phyloP scores from a whole-genome alignment of 371 early-diverging fungal genomes.

The Rhizopus delemar region DNA sequence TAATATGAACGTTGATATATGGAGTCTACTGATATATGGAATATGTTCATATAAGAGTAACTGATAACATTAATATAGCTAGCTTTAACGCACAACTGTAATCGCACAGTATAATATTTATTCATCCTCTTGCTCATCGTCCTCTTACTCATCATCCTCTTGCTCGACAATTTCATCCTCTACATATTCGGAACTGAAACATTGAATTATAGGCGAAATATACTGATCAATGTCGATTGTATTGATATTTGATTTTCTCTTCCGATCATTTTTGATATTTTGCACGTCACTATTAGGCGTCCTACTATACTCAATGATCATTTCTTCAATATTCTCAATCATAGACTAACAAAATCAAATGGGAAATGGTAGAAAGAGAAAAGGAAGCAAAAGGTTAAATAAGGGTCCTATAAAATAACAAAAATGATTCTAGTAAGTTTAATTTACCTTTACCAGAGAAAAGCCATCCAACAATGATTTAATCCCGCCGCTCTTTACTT shows the following conservation, averaged over 20 bases:
- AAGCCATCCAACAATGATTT: slow-evolving; percentile 15
- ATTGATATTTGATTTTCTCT: slow-evolving; percentile 2
- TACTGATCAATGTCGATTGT: slow-evolving; percentile 13
- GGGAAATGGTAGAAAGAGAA: slow-evolving; percentile 17
- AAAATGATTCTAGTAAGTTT: too few species aligned
- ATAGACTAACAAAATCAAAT: slow-evolving; percentile 14
- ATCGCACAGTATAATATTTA: slow-evolving; percentile 8
- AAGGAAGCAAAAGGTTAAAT: slow-evolving; percentile 17
- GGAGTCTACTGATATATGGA: too few species aligned
- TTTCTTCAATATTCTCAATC: slow-evolving; percentile 8
- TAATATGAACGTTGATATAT: slow-evolving; percentile 7
- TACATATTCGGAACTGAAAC: slow-evolving; percentile 5
- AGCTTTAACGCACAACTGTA: slow-evolving; percentile 11
- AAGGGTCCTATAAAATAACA: too few species aligned
- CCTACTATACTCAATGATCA: slow-evolving; percentile 20
- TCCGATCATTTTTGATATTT: slow-evolving; percentile 15
- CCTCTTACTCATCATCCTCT: slow-evolving; percentile 10
- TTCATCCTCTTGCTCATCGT: slow-evolving; percentile 9
- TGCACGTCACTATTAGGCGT: slow-evolving; percentile 12
- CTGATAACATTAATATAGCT: slow-evolving; percentile 12
- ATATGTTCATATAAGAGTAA: slow-evolving; percentile 13
- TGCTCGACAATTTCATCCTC: too few species aligned
- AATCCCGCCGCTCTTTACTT: slow-evolving; percentile 8
- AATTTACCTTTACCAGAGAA: too few species aligned
- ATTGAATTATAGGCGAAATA: slow-evolving; percentile 12